Percentiles rank a stretch among this genome's conserved stretches.
phyloP scores from a whole-genome alignment of 768 basidiomycete genomes.

The Gloeostereum incarnatum region DNA sequence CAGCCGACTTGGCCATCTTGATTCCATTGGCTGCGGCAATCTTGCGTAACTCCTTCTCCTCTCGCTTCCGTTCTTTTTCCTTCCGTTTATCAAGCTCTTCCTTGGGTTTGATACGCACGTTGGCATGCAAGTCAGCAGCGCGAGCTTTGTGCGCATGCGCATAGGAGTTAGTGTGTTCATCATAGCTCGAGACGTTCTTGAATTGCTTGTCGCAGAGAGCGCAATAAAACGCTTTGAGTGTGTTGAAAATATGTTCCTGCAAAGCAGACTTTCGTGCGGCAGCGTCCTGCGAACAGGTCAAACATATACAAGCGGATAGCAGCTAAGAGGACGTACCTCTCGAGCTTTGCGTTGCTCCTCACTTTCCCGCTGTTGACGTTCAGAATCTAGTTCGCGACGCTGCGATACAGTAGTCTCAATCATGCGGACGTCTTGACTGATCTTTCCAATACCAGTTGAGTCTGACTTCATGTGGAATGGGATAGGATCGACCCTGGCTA shows the following conservation, averaged over 20 bases:
- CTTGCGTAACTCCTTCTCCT: slow-evolving; percentile 79
- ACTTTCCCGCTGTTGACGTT: slow-evolving; percentile 72
- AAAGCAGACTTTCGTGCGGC: slow-evolving; percentile 61
- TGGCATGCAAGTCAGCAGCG: slow-evolving; percentile 73
- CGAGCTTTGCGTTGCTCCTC: slow-evolving; percentile 66
- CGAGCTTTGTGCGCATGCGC: slow-evolving; percentile 83
- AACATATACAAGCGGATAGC: not conserved
- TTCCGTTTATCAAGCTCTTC: slow-evolving; percentile 68
- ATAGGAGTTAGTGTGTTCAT: slow-evolving; percentile 86
- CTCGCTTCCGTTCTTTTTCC: slow-evolving; percentile 79
- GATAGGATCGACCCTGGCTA: slow-evolving; percentile 77
- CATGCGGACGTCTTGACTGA: slow-evolving; percentile 71
- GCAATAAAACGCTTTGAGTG: slow-evolving; percentile 73
- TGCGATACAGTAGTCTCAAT: slow-evolving; percentile 81
- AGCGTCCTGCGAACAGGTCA: slow-evolving; percentile 30
- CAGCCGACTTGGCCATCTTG: slow-evolving; percentile 44
- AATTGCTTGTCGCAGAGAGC: slow-evolving; percentile 82
- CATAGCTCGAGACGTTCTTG: slow-evolving; percentile 77
- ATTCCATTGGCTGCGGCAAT: slow-evolving; percentile 78
- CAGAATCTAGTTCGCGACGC: slow-evolving; percentile 71
- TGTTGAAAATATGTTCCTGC: slow-evolving; percentile 56
- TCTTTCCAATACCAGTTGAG: slow-evolving; percentile 71
- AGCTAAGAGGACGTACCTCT: slow-evolving; percentile 38
- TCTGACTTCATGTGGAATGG: slow-evolving; percentile 77
- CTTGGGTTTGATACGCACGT: slow-evolving; percentile 52